Evolutionary conservation across 495 filamentous ascomycete species (phyloP).

Genomic region (Tuber brumale): DNA sequence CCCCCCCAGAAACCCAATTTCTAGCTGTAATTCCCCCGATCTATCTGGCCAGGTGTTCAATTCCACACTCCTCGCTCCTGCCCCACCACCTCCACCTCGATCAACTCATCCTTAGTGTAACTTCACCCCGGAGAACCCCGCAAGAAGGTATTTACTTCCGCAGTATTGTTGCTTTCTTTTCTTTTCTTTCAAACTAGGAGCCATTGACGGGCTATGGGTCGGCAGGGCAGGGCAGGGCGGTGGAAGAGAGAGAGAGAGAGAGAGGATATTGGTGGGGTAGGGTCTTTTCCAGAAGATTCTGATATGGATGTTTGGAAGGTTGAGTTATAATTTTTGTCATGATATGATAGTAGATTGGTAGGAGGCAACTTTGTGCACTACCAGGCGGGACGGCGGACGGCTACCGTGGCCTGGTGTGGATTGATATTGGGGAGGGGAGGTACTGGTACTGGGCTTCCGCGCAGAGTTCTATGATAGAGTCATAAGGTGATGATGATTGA

Average conservation of each 20-base stretch:
- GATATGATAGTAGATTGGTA: not conserved
- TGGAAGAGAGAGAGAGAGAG: not conserved
- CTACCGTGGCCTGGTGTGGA: not conserved
- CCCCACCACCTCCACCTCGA: not conserved
- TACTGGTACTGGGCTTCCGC: not conserved
- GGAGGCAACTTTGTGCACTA: not conserved
- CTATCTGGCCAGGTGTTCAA: not conserved
- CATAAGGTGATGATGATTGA: not conserved
- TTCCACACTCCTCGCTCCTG: not conserved
- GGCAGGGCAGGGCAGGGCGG: not conserved
- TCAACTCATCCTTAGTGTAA: not conserved
- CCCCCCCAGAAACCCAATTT: not conserved
- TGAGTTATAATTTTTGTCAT: not conserved
- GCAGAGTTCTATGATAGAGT: not conserved
- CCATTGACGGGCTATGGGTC: not conserved
- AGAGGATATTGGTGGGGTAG: not conserved
- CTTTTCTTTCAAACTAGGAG: not conserved
- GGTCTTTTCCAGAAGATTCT: not conserved
- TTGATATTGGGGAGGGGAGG: not conserved
- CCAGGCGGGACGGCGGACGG: not conserved
- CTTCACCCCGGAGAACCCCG: not conserved
- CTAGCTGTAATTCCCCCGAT: not conserved
- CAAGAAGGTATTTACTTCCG: not conserved
- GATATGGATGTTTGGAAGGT: not conserved
- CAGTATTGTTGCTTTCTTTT: not conserved